Evolutionary conservation across 441 rosid species (phyloP), one percentile per base, ranked within the genome.

Genomic region (Theobroma grandiflorum): DNA sequence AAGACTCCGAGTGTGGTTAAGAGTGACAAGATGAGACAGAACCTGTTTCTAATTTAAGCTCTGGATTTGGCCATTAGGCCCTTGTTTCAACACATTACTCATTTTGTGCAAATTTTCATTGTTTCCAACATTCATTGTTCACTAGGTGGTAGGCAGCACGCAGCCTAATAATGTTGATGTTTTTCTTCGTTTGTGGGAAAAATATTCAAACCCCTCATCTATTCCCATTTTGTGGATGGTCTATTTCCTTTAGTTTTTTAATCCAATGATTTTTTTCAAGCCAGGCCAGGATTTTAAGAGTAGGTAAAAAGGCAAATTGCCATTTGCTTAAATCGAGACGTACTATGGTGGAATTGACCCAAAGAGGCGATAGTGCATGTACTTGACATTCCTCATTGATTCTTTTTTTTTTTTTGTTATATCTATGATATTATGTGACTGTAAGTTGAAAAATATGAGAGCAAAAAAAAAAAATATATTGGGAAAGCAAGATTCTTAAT

Each of bases 131-230:
- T 16, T 50, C 59, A 52, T 52, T 72, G 62, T 53, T 52, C 45
- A 53, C 31, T 18, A 70, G 74, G 74, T 70, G 40, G 63, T 26
- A 50, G 78, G 26, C 40, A 8, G 57, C 11, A 14, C 3, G 69
- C 78, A 42, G n/a, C 65, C 12, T 74, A 11, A 64, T 35, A 11
- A 58, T n/a, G 3, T 72, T 50, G 11, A 26, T 50, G 61, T 15
- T 38, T 38, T 61, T 74, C 35, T 43, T 20, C 31, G 9, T 75
- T 61, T 61, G 9, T 11, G 26, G 20, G n/a, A 33, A 22, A 40
- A 75, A 43, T 59, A 75, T 75, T 75, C 78, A 59, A 61, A 43
- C 20, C 33, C 61, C 52, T 75, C 66, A 45, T 75, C 57, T 45
- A 53, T 52, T 69, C 16, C 33, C 16, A 9, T 42, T 42, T n/a